phyloP scores from a whole-genome alignment of 306 rosid genomes.

The Carpinus viminea region DNA sequence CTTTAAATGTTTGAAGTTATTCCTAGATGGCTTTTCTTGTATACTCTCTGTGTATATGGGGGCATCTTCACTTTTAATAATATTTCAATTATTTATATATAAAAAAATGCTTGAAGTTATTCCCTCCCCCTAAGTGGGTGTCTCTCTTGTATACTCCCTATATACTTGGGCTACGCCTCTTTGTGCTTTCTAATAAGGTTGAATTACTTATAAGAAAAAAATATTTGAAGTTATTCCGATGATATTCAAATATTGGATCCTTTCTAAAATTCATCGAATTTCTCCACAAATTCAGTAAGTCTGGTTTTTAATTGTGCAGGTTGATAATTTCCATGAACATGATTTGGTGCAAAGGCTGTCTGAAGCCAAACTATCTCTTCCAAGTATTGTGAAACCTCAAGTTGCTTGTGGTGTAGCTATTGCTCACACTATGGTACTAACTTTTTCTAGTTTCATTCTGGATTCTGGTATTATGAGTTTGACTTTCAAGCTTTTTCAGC shows the following conservation, averaged over 20 bases:
- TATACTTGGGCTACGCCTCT: too few relatives aligned
- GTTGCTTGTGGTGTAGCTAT: slow-evolving; percentile 89
- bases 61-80: too few relatives aligned
- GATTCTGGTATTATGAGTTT: neutral
- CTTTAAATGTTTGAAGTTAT: neutral
- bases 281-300: neutral
- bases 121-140: too few relatives aligned
- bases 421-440: slow-evolving; percentile 77
- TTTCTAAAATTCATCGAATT: neutral
- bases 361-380: slow-evolving; percentile 66
- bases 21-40: too few relatives aligned
- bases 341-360: slow-evolving; percentile 49
- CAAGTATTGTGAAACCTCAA: slow-evolving; percentile 88
- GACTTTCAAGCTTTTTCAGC: neutral
- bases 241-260: neutral
- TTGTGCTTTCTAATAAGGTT: too few relatives aligned
- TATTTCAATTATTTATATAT: too few relatives aligned
- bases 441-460: slow-evolving; percentile 10
- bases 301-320: slow-evolving; percentile 36
- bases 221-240: neutral
- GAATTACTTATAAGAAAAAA: neutral
- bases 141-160: too few relatives aligned
- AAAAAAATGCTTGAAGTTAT: too few relatives aligned
- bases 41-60: too few relatives aligned
- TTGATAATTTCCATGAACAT: slow-evolving; percentile 52